Evolutionary conservation across 2,329 filamentous ascomycete species (phyloP).

Genomic region (Phialemoniopsis sp.): DNA sequence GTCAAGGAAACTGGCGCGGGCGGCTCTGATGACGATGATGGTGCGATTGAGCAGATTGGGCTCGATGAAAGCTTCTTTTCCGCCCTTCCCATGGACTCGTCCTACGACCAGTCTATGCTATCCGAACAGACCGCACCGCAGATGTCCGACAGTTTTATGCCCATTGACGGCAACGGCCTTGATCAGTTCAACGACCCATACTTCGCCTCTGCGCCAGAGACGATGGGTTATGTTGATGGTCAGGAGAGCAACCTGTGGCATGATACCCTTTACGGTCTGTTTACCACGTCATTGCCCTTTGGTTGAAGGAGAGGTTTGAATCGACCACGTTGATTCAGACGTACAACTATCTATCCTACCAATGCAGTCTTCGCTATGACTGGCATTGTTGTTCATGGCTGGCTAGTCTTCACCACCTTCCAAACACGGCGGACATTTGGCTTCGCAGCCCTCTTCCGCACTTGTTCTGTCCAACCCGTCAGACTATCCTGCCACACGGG

Average conservation of each 20-base stretch:
- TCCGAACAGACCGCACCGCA: too few relatives aligned
- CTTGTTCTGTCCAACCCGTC: constrained; percentile 9
- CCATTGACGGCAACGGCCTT: too few relatives aligned
- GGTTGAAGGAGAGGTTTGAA: too few relatives aligned
- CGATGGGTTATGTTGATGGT: constrained; percentile 16
- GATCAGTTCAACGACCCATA: too few relatives aligned
- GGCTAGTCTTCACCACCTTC: constrained; percentile 1
- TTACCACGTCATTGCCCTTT: constrained; percentile 5
- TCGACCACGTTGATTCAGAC: too few relatives aligned
- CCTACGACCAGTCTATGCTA: constrained; percentile 10
- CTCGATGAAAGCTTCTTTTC: constrained; percentile 24
- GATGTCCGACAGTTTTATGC: too few relatives aligned
- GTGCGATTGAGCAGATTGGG: constrained; percentile 9
- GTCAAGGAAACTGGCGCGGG: constrained; percentile 17
- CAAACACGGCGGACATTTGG: constrained; percentile 10
- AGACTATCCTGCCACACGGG: constrained; percentile 9
- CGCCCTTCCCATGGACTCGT: constrained; percentile 17
- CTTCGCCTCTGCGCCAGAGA: too few relatives aligned
- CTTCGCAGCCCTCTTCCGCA: constrained; percentile 9
- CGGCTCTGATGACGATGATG: constrained; percentile 1
- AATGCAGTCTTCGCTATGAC: too few relatives aligned
- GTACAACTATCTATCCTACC: too few relatives aligned
- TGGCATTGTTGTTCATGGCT: too few relatives aligned
- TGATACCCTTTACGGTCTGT: constrained; percentile 22
- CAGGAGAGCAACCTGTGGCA: constrained; percentile 24